These are phyloP conservation scores for Leishmania braziliensis DNA, from an alignment of 208 protist species.

Conservation along the genomic window DNA sequence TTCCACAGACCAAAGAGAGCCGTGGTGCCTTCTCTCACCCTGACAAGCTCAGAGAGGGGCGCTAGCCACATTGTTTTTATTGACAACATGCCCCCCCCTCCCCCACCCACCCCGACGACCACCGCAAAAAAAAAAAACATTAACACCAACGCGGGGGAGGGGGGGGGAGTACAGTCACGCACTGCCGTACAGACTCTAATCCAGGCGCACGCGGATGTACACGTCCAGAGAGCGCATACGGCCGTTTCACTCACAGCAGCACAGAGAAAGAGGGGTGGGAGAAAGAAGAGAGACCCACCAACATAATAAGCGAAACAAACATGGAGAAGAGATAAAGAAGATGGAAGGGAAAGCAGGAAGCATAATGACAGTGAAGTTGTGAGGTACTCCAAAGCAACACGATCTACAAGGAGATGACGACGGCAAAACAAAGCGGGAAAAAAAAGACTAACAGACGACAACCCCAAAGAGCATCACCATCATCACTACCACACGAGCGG, in stretches of 20 bases:
- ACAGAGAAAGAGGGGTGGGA: background rate
- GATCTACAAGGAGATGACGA: background rate
- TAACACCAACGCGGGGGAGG: background rate
- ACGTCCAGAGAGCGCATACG: background rate
- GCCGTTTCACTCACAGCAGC: background rate
- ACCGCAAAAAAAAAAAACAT: background rate
- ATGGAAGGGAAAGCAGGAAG: background rate
- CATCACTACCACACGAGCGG: no score
- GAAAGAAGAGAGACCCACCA: background rate
- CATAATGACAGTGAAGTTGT: background rate
- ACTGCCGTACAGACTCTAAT: background rate
- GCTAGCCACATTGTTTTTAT: background rate
- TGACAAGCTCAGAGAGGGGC: background rate
- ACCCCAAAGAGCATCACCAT: no score
- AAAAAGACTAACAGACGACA: background rate
- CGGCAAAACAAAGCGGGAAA: no score
- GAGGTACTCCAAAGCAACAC: background rate
- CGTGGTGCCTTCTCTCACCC: background rate
- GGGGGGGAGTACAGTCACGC: background rate
- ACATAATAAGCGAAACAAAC: background rate
- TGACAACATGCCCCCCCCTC: background rate
- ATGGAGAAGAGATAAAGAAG: background rate
- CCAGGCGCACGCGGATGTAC: background rate
- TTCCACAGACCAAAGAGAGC: no score
- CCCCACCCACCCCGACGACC: background rate